Evolutionary conservation across 768 basidiomycete species (phyloP), one percentile per base, ranked within the genome.

Genomic region (Psilocybe tampanensis): DNA sequence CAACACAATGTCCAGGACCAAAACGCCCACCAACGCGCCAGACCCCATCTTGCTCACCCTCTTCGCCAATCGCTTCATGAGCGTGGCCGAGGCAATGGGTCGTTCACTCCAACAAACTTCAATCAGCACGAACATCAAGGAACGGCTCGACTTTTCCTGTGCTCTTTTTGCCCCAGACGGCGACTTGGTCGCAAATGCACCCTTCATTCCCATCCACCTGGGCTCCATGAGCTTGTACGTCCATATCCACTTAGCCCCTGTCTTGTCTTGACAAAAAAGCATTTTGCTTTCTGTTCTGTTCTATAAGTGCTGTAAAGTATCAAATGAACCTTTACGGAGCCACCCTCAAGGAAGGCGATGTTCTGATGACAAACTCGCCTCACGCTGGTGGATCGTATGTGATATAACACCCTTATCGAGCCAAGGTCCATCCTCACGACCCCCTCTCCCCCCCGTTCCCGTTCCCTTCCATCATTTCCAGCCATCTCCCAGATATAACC

Each of bases 51-150:
- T 94, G 26, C 79, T 97, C 44, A 93, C 94, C 1, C 84, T 98
- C 50, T 98, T 97, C 65, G 92, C 94, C 11, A 95, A 97, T 66
- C 90, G 95, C 43, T 95, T 98, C 76, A 98, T 98, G 95, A 92
- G 92, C 64, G 92, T 98, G 18, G 94, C 94, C 8, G 94, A 96
- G 69, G 94, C 94, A 9, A 97, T 96, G 94, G 95, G 94, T 9
- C 80, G 91, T 47, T 91, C 91, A 0, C 76, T 95, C 21, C 92
- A 90, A 70, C 91, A 95, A 70, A 95, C 94, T 0, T 86, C 94
- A 2, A 95, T 95, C 65, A 88, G 89, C 67, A 95, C 94, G 15
- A 95, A 98, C 67, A 96, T 96, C 80, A 96, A 95, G 73, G 95
- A 97, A 71, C 84, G 95, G 2, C 83, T 97, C 44, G 95, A 97